Conservation (phyloP, 2,329 filamentous ascomycete species). For the Aspergillus flavus region DNA sequence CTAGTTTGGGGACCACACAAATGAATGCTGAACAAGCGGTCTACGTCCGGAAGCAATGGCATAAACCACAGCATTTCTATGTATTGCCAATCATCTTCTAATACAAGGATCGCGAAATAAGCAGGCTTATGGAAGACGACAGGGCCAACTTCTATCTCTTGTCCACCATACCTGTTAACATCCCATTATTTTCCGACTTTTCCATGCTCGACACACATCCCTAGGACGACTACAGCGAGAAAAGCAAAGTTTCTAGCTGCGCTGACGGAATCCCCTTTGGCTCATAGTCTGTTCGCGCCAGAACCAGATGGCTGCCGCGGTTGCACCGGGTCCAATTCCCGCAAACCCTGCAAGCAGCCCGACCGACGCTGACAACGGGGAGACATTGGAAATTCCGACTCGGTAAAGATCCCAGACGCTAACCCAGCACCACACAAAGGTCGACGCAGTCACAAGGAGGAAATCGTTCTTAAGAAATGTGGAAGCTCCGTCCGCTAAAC, state of each 20-base stretch:
- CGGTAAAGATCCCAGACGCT: background rate
- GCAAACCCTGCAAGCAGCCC: background rate
- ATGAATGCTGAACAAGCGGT: background rate
- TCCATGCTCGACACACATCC: background rate
- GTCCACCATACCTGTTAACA: background rate
- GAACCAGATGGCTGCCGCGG: background rate
- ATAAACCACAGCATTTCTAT: background rate
- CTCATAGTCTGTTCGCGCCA: background rate
- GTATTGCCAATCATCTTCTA: background rate
- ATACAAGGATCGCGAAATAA: background rate
- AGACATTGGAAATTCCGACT: background rate
- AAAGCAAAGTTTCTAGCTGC: background rate
- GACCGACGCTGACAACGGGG: background rate
- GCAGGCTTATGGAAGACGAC: background rate
- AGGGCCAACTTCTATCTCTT: background rate
- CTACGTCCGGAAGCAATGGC: background rate
- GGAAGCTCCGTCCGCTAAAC: background rate
- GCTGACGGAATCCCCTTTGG: background rate
- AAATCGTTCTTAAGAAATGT: background rate
- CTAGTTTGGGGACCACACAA: background rate
- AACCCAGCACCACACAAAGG: background rate
- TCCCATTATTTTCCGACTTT: background rate
- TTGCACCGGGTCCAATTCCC: background rate
- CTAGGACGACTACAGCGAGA: background rate
- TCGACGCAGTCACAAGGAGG: background rate